Conservation (phyloP, 73 alveolate species). For the Blepharisma japonicum region DNA sequence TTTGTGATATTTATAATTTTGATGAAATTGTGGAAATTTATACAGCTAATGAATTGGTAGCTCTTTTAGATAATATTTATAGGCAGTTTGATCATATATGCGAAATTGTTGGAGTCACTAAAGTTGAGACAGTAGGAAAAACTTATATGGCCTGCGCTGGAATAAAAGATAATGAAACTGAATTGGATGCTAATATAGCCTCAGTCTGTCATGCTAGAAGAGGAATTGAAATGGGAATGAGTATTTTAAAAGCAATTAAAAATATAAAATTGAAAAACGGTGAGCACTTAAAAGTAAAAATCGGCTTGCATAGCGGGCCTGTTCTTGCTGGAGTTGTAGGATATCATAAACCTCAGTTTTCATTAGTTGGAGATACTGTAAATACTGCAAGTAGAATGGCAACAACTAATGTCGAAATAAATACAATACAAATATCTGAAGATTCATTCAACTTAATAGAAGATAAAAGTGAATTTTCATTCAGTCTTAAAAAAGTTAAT, state of each 20-base stretch:
- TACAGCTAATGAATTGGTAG: slow-evolving; percentile 53
- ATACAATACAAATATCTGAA: slow-evolving; percentile 1
- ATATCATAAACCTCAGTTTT: slow-evolving; percentile 95
- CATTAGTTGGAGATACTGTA: slow-evolving; percentile 98
- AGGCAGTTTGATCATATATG: slow-evolving; percentile 70
- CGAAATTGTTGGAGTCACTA: slow-evolving; percentile 41
- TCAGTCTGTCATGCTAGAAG: slow-evolving; percentile 30
- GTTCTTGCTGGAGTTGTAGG: slow-evolving; percentile 99
- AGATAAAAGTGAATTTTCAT: background rate
- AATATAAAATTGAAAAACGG: slow-evolving; percentile 9
- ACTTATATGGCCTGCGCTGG: slow-evolving; percentile 89
- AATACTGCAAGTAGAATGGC: slow-evolving; percentile 98
- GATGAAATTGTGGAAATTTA: slow-evolving; percentile 62
- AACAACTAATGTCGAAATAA: slow-evolving; percentile 51
- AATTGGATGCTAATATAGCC: slow-evolving; percentile 32
- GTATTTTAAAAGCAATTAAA: background rate
- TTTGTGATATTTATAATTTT: slow-evolving; percentile 74
- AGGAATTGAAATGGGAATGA: slow-evolving; percentile 17
- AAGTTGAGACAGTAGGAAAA: slow-evolving; percentile 85
- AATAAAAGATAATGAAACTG: slow-evolving; percentile 57
- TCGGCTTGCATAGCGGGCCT: slow-evolving; percentile 97
- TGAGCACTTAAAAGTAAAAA: slow-evolving; percentile 58
- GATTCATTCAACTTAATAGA: background rate
- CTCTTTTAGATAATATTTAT: slow-evolving; percentile 59
- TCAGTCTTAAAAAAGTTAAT: background rate